Percentiles rank a stretch among this genome's conserved stretches.
These are phyloP conservation scores for Rhizopogon parksii DNA, from an alignment of 1,284 basidiomycete species.

Conservation along the genomic window DNA sequence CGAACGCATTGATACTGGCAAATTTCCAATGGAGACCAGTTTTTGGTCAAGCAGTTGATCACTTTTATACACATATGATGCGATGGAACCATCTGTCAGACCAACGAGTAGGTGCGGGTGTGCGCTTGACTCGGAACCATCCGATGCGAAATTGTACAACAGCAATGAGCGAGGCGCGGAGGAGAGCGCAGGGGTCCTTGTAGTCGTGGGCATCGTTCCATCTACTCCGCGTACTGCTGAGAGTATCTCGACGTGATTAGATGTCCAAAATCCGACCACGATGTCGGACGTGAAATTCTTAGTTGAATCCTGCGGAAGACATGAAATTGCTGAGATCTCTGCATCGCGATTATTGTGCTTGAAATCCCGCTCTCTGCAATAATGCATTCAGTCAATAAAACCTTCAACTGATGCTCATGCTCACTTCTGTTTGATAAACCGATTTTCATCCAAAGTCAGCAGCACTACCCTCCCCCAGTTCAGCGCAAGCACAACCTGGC, in stretches of 20 bases:
- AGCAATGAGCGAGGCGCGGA: conserved; percentile 67
- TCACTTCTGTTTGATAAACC: conserved; percentile 34
- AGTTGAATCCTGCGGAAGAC: conserved; percentile 43
- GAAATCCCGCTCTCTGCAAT: conserved; percentile 13
- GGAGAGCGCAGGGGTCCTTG: conserved; percentile 40
- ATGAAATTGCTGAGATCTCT: conserved; percentile 64
- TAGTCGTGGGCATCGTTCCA: conserved; percentile 36
- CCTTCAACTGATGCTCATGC: conserved; percentile 12
- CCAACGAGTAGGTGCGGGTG: conserved; percentile 69
- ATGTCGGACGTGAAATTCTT: conserved; percentile 43
- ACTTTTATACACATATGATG: conserved; percentile 44
- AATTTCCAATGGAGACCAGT: conserved; percentile 58
- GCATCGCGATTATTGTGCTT: conserved; percentile 15
- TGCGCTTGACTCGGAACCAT: conserved; percentile 30
- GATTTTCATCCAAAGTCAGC: conserved; percentile 41
- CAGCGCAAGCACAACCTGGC: conserved; percentile 62
- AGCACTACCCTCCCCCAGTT: conserved; percentile 50
- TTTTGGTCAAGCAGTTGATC: conserved; percentile 49
- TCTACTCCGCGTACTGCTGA: conserved; percentile 29
- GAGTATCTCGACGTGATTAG: conserved; percentile 59
- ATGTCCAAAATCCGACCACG: conserved; percentile 74
- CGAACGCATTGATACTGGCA: conserved; percentile 55
- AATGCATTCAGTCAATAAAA: conserved; percentile 2
- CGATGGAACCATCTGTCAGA: conserved; percentile 74
- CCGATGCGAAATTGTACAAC: conserved; percentile 55